Percentiles rank a stretch among this genome's conserved stretches.
Evolutionary conservation across 495 filamentous ascomycete species (phyloP).

Genomic region (Durotheca rogersii): DNA sequence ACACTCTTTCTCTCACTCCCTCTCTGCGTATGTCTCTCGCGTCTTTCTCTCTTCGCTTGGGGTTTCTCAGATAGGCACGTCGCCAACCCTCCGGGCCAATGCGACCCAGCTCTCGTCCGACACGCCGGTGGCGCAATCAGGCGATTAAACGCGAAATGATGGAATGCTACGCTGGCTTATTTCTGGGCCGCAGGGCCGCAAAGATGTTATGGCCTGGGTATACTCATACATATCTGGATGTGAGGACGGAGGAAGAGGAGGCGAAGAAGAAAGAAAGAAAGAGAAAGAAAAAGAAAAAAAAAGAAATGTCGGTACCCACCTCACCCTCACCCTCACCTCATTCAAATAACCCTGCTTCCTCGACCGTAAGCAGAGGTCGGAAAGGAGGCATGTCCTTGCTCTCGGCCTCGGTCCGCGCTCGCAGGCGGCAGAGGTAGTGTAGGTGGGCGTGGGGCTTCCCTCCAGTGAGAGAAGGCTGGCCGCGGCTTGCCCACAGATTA

Average conservation of each 20-base stretch:
- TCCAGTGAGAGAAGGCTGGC: too few relatives aligned
- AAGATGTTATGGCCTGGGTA: conserved; percentile 15
- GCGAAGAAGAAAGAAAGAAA: too few relatives aligned
- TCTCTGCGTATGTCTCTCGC: too few relatives aligned
- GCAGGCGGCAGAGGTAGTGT: too few relatives aligned
- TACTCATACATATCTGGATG: not conserved
- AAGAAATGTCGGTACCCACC: not conserved
- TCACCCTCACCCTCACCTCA: not conserved
- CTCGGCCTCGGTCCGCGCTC: conserved; percentile 27
- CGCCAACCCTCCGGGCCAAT: conserved; percentile 19
- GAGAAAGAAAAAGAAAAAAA: too few relatives aligned
- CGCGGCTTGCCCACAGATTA: too few relatives aligned
- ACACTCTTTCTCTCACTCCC: too few relatives aligned
- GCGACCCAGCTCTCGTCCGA: conserved; percentile 1
- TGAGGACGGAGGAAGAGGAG: too few relatives aligned
- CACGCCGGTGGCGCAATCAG: conserved; percentile 20
- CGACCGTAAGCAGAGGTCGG: conserved; percentile 1
- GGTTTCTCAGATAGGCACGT: too few relatives aligned
- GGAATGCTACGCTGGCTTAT: conserved; percentile 31
- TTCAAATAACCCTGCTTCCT: conserved; percentile 5
- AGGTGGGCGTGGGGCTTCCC: too few relatives aligned
- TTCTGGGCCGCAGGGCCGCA: conserved; percentile 36
- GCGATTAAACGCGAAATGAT: conserved; percentile 30
- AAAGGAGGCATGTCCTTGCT: conserved; percentile 18
- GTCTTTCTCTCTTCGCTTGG: too few relatives aligned